A percentile compares a stretch with the other conserved stretches of the same genome.
Conservation (phyloP, 2,329 filamentous ascomycete species). For the Colletotrichum sojae region DNA sequence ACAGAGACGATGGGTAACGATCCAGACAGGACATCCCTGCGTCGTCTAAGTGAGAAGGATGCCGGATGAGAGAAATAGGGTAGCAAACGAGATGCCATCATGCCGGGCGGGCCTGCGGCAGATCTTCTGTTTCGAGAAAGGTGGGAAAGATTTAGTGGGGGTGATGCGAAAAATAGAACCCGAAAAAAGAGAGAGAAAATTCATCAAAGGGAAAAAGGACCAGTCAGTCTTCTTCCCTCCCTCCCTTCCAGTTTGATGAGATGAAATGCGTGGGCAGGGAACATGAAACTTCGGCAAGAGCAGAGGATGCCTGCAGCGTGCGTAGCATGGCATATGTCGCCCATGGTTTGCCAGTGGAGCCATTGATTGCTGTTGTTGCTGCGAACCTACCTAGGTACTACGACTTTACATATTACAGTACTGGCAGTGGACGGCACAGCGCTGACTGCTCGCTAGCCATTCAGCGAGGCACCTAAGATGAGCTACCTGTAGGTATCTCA, state of each 20-base stretch:
- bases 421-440: background rate
- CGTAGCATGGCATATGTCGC: background rate
- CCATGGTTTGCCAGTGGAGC: conserved; percentile 4
- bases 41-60: background rate
- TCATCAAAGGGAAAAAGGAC: background rate
- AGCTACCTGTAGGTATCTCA: background rate
- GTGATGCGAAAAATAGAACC: conserved; percentile 35
- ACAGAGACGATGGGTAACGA: background rate
- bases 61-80: background rate
- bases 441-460: background rate
- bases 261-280: conserved; percentile 35
- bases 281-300: conserved; percentile 37
- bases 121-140: conserved; percentile 39
- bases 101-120: conserved; percentile 31
- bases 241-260: conserved; percentile 19
- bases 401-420: too few relatives aligned
- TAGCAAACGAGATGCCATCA: conserved; percentile 16
- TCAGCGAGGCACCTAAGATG: background rate
- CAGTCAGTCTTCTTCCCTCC: background rate
- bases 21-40: conserved; percentile 19
- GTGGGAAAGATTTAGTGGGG: conserved; percentile 24
- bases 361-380: too few relatives aligned
- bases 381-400: too few relatives aligned
- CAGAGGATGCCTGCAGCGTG: conserved; percentile 14
- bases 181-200: background rate